Conservation (phyloP, 75 land plant species). For the Picea sitchensis region DNA sequence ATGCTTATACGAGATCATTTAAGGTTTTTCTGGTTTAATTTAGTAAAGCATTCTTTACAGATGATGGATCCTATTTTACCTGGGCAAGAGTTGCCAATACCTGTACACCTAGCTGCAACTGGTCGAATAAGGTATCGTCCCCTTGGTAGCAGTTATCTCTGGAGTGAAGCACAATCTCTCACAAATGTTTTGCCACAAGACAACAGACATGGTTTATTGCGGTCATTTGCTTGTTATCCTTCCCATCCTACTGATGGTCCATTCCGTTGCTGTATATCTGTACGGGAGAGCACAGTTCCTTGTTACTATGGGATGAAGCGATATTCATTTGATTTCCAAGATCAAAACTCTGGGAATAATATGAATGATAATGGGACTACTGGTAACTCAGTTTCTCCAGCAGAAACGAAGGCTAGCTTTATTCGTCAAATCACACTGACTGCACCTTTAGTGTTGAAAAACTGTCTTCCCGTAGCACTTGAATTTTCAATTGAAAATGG, state of each 20-base stretch:
- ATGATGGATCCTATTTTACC: conserved; percentile 87
- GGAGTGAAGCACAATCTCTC: conserved; percentile 91
- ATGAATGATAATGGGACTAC: conserved; percentile 6
- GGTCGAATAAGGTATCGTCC: conserved; percentile 94
- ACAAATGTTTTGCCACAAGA: conserved; percentile 56
- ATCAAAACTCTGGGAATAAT: conserved; percentile 1
- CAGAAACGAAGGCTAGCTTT: conserved; percentile 26
- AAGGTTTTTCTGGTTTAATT: background rate
- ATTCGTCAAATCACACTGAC: conserved; percentile 52
- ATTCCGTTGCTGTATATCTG: conserved; percentile 86
- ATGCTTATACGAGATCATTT: background rate
- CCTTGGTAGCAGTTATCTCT: conserved; percentile 55
- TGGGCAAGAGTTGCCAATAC: conserved; percentile 85
- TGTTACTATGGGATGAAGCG: conserved; percentile 15
- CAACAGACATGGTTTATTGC: conserved; percentile 38
- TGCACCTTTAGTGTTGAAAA: conserved; percentile 81
- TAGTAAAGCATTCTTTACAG: conserved; percentile 36
- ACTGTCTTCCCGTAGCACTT: conserved; percentile 65
- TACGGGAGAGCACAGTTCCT: conserved; percentile 31
- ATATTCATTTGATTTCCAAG: conserved; percentile 10
- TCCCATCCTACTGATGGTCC: conserved; percentile 68
- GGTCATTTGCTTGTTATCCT: conserved; percentile 90
- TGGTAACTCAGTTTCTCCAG: conserved; percentile 1
- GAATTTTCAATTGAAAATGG: conserved; percentile 62
- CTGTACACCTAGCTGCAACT: conserved; percentile 92